Conservation (phyloP, 164 flowering plant species). For the Litsea cubeba region DNA sequence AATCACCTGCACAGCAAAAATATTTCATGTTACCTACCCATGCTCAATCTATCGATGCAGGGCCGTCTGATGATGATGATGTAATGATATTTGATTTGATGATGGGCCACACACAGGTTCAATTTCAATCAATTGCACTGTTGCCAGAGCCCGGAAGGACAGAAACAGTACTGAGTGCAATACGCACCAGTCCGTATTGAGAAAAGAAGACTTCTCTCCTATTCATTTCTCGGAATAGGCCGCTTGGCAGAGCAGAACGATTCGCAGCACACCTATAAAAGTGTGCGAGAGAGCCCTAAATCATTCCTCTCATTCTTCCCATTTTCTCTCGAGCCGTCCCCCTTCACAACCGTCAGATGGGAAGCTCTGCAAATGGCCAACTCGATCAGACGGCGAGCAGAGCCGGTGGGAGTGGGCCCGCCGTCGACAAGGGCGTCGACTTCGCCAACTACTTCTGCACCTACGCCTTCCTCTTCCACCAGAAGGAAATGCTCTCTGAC, state of each 20-base stretch:
- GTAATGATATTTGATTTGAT: too few species aligned
- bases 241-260: too few species aligned
- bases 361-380: slow-evolving; percentile 38
- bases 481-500: slow-evolving; percentile 97
- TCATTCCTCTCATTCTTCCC: not conserved
- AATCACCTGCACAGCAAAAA: too few species aligned
- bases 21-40: too few species aligned
- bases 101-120: not conserved
- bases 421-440: slow-evolving; percentile 87
- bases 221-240: too few species aligned
- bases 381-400: slow-evolving; percentile 21
- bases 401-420: slow-evolving; percentile 8
- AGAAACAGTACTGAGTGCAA: not conserved
- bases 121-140: not conserved
- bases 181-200: not conserved
- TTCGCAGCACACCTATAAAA: not conserved
- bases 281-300: not conserved
- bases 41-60: too few species aligned
- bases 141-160: not conserved
- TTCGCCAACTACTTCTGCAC: slow-evolving; percentile 98
- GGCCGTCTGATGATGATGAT: too few species aligned
- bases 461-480: slow-evolving; percentile 87
- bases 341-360: slow-evolving; percentile 22
- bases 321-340: not conserved
- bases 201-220: not conserved